Evolutionary conservation across 768 basidiomycete genomes (phyloP).

Genomic region (Collybia nuda): DNA sequence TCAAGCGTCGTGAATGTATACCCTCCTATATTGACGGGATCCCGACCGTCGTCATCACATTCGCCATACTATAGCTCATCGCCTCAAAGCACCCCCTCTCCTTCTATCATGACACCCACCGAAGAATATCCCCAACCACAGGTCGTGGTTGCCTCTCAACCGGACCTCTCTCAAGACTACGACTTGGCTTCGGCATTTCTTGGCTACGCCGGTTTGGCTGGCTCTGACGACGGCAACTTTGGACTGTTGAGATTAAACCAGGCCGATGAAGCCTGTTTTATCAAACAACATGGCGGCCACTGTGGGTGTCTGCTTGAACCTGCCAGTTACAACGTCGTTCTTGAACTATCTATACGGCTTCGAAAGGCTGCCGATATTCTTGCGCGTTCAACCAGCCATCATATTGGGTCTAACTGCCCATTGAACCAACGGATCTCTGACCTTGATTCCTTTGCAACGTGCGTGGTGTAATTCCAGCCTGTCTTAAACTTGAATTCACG

Average conservation of each 20-base stretch:
- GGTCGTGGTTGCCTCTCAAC: conserved; percentile 21
- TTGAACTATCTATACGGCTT: conserved; percentile 66
- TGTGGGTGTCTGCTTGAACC: conserved; percentile 62
- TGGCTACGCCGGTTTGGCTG: conserved; percentile 28
- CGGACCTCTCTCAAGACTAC: conserved; percentile 32
- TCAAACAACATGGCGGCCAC: conserved; percentile 33
- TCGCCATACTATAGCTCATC: conserved; percentile 26
- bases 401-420: conserved; percentile 32
- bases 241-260: conserved; percentile 13
- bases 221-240: conserved; percentile 19
- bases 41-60: conserved; percentile 26
- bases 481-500: conserved; percentile 9
- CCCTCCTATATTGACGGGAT: conserved; percentile 17
- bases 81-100: conserved; percentile 35
- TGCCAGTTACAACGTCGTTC: conserved; percentile 52
- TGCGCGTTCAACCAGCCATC: conserved; percentile 42
- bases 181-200: conserved; percentile 43
- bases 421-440: conserved; percentile 47
- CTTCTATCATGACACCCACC: conserved; percentile 43
- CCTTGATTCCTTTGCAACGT: conserved; percentile 56
- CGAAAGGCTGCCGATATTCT: conserved; percentile 58
- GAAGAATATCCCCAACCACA: conserved; percentile 39
- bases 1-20: conserved; percentile 14
- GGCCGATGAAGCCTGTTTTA: conserved; percentile 22
- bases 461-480: conserved; percentile 18